Base-by-base conservation (phyloP, 1,284 basidiomycete genomes). In the Mycena citricolor region DNA sequence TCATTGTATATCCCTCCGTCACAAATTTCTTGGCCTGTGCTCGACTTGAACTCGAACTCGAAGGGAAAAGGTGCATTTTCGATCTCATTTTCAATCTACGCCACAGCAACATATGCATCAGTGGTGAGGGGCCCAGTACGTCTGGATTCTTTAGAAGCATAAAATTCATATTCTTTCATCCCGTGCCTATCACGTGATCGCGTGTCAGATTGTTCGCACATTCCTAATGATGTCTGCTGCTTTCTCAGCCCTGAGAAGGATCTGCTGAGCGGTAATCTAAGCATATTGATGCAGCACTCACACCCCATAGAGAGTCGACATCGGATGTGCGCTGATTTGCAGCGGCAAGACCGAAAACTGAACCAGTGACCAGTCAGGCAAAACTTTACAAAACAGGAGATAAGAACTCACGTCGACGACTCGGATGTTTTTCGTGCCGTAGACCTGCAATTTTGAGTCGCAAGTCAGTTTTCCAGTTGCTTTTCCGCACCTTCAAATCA, bases 371-470 rank as follows among this genome's bases (percentile, higher is more conserved):
- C 10, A 11, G n/a, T n/a, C n/a, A n/a, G n/a, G n/a, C 4, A n/a
- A n/a, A n/a, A n/a, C n/a, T n/a, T n/a, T n/a, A 17, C 12, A 16
- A 33, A 6, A 2, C 19, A 20, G 22, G 16, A n/a, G 22, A 6
- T 14, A 20, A 7, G n/a, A n/a, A 1, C 65, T 67, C 5, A 70
- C 20, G 53, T 75, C 73, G 4, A 65, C 70, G 6, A 74, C 62
- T 5, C 72, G 61, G 13, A 76, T 53, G 52, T 76, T 76, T 14
- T 45, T 56, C 0, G 72, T 74, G 8, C 72, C 71, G 44, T 74
- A 71, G 0, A 70, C 66, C 65, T 67, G 30, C 4, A 16, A 23
- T 12, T 17, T 29, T 13, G 11, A 37, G 35, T 20, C 12, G 12
- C 22, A 34, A 16, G 10, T n/a, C 37, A 16, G 23, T 16, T n/a